A percentile compares a stretch with the other conserved stretches of the same genome.
These are phyloP conservation scores for Hyphodiscus sp. DNA, from an alignment of 2,329 filamentous ascomycete species.

Conservation along the genomic window DNA sequence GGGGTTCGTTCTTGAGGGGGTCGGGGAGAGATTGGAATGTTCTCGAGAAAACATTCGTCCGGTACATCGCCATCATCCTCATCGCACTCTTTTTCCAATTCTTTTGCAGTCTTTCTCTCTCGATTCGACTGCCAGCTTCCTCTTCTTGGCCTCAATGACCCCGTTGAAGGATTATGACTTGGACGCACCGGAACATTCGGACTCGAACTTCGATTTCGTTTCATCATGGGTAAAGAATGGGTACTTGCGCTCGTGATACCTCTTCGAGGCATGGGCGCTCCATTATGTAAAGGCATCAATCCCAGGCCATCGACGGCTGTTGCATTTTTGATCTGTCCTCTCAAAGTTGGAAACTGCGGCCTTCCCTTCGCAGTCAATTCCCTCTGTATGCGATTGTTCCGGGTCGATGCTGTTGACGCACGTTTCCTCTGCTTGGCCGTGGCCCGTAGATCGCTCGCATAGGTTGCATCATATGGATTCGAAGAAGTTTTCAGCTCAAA, in stretches of 20 bases:
- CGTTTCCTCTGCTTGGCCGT: conserved; percentile 21
- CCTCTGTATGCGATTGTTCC: conserved; percentile 23
- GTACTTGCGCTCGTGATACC: conserved; percentile 22
- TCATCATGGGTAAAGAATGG: conserved; percentile 17
- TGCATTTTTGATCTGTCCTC: conserved; percentile 22
- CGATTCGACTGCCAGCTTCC: conserved; percentile 63
- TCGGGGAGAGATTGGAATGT: conserved; percentile 75
- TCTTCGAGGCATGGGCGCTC: conserved; percentile 11
- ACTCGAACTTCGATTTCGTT: conserved; percentile 27
- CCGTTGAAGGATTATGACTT: conserved; percentile 18
- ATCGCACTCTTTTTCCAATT: conserved; percentile 71
- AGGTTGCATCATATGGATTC: conserved; percentile 26
- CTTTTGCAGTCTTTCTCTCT: conserved; percentile 59
- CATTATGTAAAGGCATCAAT: conserved; percentile 21
- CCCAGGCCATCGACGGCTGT: conserved; percentile 23
- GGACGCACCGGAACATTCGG: conserved; percentile 18
- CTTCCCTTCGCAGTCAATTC: conserved; percentile 25
- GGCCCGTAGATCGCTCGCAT: conserved; percentile 18
- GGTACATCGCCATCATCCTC: conserved; percentile 73
- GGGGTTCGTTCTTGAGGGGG: conserved; percentile 49
- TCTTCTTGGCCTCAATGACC: conserved; percentile 19
- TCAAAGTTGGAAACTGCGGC: conserved; percentile 19
- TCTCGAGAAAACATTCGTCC: conserved; percentile 72
- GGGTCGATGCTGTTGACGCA: conserved; percentile 18
- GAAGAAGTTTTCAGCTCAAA: conserved; percentile 23